phyloP scores from a whole-genome alignment of 768 basidiomycete genomes.

The Pseudohyphozyma bogoriensis region DNA sequence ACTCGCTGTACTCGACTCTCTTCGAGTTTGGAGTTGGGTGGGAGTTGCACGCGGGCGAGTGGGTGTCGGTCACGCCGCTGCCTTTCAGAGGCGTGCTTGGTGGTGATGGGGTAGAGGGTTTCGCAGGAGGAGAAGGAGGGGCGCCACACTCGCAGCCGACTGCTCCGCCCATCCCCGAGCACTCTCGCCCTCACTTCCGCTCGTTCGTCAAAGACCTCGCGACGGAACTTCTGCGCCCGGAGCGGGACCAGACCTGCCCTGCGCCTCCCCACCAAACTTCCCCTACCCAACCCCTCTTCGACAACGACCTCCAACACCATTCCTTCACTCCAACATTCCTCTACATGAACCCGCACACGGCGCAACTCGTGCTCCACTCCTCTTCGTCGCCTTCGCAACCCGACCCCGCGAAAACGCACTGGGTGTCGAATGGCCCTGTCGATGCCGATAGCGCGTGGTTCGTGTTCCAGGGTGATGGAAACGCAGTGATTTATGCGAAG shows the following conservation, averaged over 20 bases:
- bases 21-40: constrained; percentile 16
- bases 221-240: not conserved
- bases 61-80: constrained; percentile 23
- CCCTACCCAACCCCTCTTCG: constrained; percentile 15
- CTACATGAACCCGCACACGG: constrained; percentile 27
- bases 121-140: too few species aligned
- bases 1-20: constrained; percentile 15
- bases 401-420: constrained; percentile 12
- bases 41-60: constrained; percentile 9
- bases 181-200: not conserved
- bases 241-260: constrained; percentile 6
- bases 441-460: constrained; percentile 12
- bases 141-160: not conserved
- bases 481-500: constrained; percentile 19
- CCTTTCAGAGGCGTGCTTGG: constrained; percentile 3
- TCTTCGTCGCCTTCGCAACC: constrained; percentile 21
- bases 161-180: not conserved
- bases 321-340: constrained; percentile 14
- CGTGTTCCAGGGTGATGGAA: constrained; percentile 24
- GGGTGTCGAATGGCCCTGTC: constrained; percentile 2
- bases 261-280: constrained; percentile 1
- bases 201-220: constrained; percentile 21
- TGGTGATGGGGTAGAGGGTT: too few species aligned
- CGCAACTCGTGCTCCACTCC: constrained; percentile 31
- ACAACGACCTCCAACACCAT: not conserved